phyloP scores from a whole-genome alignment of 345 rosid genomes.

The Populus pruinosa region DNA sequence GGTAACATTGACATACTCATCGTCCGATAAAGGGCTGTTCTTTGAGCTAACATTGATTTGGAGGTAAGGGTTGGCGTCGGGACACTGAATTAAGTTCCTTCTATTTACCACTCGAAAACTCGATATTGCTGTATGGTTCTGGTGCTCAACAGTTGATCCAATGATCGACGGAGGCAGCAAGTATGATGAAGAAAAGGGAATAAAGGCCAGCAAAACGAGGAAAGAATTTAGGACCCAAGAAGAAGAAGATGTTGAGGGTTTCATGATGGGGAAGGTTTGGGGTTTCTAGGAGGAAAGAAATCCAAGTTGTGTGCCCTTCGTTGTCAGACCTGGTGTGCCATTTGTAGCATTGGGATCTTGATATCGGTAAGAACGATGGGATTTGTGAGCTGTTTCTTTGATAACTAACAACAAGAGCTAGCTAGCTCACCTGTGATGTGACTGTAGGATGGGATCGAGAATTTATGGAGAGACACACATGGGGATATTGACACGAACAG shows the following conservation, averaged over 20 bases:
- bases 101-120: slow-evolving; percentile 53
- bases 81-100: slow-evolving; percentile 34
- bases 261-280: not conserved
- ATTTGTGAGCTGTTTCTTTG: not conserved
- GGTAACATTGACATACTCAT: slow-evolving; percentile 37
- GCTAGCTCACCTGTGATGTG: too few relatives aligned
- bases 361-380: not conserved
- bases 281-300: not conserved
- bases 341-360: not conserved
- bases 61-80: slow-evolving; percentile 22
- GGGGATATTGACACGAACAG: too few relatives aligned
- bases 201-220: not conserved
- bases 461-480: too few relatives aligned
- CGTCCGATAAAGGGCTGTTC: slow-evolving; percentile 25
- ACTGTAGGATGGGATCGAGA: too few relatives aligned
- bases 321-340: too few relatives aligned
- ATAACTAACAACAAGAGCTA: not conserved
- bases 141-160: slow-evolving; percentile 31
- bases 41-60: slow-evolving; percentile 21
- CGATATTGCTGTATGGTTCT: slow-evolving; percentile 43
- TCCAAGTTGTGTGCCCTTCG: not conserved
- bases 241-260: not conserved
- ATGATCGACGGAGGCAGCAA: slow-evolving; percentile 32
- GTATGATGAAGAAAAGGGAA: slow-evolving; percentile 7
- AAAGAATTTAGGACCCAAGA: not conserved